Base-by-base conservation (phyloP, 2,329 filamentous ascomycete species). In the Trematosphaeria pertusa region DNA sequence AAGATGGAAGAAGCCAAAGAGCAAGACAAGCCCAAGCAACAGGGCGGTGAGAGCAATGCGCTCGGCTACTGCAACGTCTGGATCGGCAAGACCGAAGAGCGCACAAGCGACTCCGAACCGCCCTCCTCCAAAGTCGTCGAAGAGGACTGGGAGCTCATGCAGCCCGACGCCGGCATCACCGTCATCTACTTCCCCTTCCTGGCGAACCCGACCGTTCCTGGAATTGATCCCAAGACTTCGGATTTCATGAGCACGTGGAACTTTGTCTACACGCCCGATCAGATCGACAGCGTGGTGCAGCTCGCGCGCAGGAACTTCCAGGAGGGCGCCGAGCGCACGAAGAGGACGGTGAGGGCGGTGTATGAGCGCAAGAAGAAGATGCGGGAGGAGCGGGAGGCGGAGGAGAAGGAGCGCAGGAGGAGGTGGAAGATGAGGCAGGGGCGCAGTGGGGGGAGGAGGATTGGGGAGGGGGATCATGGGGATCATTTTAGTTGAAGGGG, bases 231-330 rank as follows among this genome's bases (percentile, higher is more conserved):
- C 0, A 85, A 86, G 18, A 83, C 82, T 2, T 88, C 84, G 42
- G 91, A 96, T 50, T 97, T 91, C 72, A 85, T 97, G 77, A 90
- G 86, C 58, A 99, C 94, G 0, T 99, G 94, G 94, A 99, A 99
- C 68, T 97, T 97, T 68, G 86, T 97, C 21, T 99, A 97, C 71
- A 95, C 89, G 2, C 87, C 91, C 0, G 87, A 94, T 46, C 87
- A 99, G 70, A 86, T 99, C 41, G 92, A 97, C 59, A 83, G 84
- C 19, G 91, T 96, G 0, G 87, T 96, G 2, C 80, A 82, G 4
- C 80, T 99, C 20, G 92, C 94, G 1, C 81, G 85, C 44, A 90
- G 90, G 9, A 99, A 99, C 71, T 99, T 91, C 59, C 79, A 83
- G 5, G 90, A 96, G 68, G 91, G 93, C 1, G 83, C 83, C 38